These are phyloP conservation scores for Stephania japonica DNA, from an alignment of 164 flowering plant genomes.

Conservation along the genomic window DNA sequence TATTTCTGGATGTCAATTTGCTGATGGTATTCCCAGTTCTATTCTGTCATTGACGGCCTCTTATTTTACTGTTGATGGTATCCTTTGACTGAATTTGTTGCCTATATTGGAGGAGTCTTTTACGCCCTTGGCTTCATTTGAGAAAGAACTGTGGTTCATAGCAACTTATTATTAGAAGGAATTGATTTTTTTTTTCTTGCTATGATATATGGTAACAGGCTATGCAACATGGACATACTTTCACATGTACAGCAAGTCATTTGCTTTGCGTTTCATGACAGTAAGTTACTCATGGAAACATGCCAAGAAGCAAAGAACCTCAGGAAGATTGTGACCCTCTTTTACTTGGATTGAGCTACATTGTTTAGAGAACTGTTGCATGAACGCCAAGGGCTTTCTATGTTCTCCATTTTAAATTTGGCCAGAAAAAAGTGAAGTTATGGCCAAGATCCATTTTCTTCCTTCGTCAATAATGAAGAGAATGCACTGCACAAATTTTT, in stretches of 20 bases:
- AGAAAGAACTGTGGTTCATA: background rate
- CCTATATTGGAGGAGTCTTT: background rate
- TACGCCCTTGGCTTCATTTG: background rate
- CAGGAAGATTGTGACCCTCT: conserved; percentile 90
- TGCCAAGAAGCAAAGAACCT: conserved; percentile 94
- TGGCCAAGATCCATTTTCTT: background rate
- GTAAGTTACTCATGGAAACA: conserved; percentile 91
- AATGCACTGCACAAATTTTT: background rate
- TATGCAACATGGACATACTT: conserved; percentile 94
- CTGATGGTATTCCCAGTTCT: background rate
- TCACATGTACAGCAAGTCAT: conserved; percentile 97
- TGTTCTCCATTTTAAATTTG: background rate
- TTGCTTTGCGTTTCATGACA: conserved; percentile 97
- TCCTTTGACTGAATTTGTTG: background rate
- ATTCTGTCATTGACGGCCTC: background rate
- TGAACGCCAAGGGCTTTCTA: background rate
- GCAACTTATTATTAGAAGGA: background rate
- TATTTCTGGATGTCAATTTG: background rate
- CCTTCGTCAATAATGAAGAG: background rate
- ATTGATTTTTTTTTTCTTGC: background rate
- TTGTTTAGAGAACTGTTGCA: background rate
- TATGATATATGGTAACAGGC: conserved; percentile 35
- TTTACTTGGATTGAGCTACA: conserved; percentile 63
- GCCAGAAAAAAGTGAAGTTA: background rate
- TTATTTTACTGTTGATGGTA: background rate